Evolutionary conservation across 805 yeast genomes (phyloP), one percentile per base, ranked within the genome.

Genomic region (Lachancea sp.): DNA sequence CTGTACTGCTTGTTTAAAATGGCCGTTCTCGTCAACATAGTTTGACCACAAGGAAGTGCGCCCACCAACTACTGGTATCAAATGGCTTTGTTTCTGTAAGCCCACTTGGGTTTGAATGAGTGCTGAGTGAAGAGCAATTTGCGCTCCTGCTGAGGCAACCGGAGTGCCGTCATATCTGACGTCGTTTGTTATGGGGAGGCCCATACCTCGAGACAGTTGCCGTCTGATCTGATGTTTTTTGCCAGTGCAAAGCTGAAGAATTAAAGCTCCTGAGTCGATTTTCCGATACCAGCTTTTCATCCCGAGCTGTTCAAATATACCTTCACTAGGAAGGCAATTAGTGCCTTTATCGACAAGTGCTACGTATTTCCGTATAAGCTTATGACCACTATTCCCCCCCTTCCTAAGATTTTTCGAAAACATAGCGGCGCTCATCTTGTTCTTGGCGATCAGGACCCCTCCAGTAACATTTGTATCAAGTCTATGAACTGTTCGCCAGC

Each of bases 391-490:
- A 23, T 63, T 52, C 0, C 69, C 70, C 20, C 70, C 69, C 23
- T 47, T 35, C 31, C 45, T 43, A 11, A 69, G 45, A 33, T 63
- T 55, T 30, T 52, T 59, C 6, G 61, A 50, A 41, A 69, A 65
- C 37, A 47, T 48, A 15, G 45, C 51, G 1, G 71, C 68, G 0
- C 63, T 50, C 7, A 47, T 50, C 36, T 57, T 53, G 34, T 55
- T 61, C 38, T 53, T 58, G 2, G 71, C 67, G 4, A 68, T 36
- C 2, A 69, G 49, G 33, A 68, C 40, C 1, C 71, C 71, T 17
- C 74, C 74, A 15, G 70, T 62, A 5, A 66, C 72, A 36, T 52
- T 45, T 20, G 51, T 54, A 41, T 69, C 73, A 16, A 69, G 45
- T 36, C 74, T 51, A 30, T 68, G 72, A 1, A 69, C 64, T 5